phyloP scores from a whole-genome alignment of 2,329 filamentous ascomycete genomes.

The Dryadomyces quercivorus region DNA sequence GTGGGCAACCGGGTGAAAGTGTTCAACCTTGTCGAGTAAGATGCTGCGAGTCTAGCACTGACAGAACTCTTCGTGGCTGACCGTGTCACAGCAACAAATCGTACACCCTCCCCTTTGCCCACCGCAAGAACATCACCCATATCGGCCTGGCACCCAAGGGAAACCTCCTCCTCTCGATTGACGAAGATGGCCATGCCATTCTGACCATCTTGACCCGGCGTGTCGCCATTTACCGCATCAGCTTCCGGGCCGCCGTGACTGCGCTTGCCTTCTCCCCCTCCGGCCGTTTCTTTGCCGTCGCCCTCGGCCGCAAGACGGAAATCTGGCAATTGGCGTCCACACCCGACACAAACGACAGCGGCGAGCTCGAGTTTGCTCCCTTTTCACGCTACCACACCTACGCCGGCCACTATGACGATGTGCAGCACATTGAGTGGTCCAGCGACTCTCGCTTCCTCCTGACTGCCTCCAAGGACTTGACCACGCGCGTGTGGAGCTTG shows the following conservation, averaged over 20 bases:
- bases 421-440: slow-evolving; percentile 87
- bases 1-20: slow-evolving; percentile 93
- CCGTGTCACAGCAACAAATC: slow-evolving; percentile 60
- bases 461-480: slow-evolving; percentile 83
- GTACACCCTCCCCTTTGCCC: slow-evolving; percentile 75
- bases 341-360: slow-evolving; percentile 64
- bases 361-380: slow-evolving; percentile 86
- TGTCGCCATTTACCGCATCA: slow-evolving; percentile 85
- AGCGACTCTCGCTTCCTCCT: slow-evolving; percentile 92
- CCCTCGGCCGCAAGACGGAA: slow-evolving; percentile 75
- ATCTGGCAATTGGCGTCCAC: slow-evolving; percentile 94
- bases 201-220: slow-evolving; percentile 80
- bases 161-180: slow-evolving; percentile 83
- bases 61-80: background rate
- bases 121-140: slow-evolving; percentile 83
- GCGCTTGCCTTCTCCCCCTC: slow-evolving; percentile 85
- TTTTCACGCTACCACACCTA: slow-evolving; percentile 84
- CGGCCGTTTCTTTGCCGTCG: slow-evolving; percentile 81
- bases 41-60: background rate
- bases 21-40: slow-evolving; percentile 90
- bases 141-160: slow-evolving; percentile 82
- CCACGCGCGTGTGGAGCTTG: slow-evolving; percentile 88
- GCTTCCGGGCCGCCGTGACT: slow-evolving; percentile 75
- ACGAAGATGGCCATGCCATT: slow-evolving; percentile 89
- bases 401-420: slow-evolving; percentile 76